These are phyloP conservation scores for Phytophthora nicotianae DNA, from an alignment of 352 stramenopile genomes.

Conservation along the genomic window DNA sequence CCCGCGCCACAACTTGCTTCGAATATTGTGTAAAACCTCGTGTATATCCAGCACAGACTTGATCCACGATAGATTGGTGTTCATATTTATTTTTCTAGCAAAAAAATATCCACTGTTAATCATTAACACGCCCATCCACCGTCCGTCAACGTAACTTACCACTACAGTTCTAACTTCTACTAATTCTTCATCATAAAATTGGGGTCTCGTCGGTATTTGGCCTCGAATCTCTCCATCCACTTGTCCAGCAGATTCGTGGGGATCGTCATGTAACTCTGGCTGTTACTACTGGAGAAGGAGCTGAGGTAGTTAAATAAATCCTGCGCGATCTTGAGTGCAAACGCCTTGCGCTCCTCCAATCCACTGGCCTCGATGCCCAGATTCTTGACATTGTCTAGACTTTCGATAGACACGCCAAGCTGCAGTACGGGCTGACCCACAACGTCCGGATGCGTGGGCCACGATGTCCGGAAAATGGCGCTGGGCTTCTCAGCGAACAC, in stretches of 20 bases:
- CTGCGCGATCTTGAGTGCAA: constrained; percentile 92
- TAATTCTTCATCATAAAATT: constrained; percentile 93
- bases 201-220: constrained; percentile 85
- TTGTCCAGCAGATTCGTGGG: constrained; percentile 91
- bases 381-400: constrained; percentile 76
- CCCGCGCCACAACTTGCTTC: no score
- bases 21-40: no score
- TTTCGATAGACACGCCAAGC: constrained; percentile 75
- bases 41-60: no score
- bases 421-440: constrained; percentile 61
- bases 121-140: no score
- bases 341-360: constrained; percentile 70
- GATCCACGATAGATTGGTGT: no score
- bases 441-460: constrained; percentile 68
- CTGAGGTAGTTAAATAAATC: constrained; percentile 94
- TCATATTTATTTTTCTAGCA: no score
- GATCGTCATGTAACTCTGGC: constrained; percentile 85
- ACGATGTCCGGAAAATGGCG: constrained; percentile 70
- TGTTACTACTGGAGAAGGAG: constrained; percentile 83
- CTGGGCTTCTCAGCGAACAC: constrained; percentile 77
- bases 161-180: constrained; percentile 14
- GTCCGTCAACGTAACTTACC: neutral
- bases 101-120: no score
- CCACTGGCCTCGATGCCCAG: constrained; percentile 72
- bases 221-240: constrained; percentile 92